Base-by-base conservation (phyloP, 148 eudicot genomes). In the Silene uniflora region DNA sequence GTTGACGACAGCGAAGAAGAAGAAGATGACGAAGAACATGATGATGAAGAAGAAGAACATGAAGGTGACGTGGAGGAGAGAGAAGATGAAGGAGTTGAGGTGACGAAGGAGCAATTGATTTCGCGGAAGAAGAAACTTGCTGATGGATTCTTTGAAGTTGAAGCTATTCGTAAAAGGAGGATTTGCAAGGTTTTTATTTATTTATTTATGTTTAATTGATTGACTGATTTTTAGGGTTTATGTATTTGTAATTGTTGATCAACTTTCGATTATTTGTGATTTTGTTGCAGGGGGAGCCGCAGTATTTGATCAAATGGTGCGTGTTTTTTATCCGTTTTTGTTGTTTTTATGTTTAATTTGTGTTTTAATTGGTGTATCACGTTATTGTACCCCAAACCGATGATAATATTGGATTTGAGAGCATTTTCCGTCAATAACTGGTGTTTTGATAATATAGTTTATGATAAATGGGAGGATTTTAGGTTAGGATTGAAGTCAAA, bases 241-340 rank as follows among this genome's bases (percentile, higher is more conserved):
- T 6, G 16, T 18, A 47, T 46, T 5, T 5, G 16, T n/a, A 16
- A 1, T 29, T 56, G 5, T 5, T 73, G 59, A 32, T 73, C 80
- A 72, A 69, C 17, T 77, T 16, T 62, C 22, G 21, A 80, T 65
- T 82, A 79, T 77, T 82, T 62, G 52, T 72, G 60, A 22, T 44
- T 58, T 72, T 17, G 27, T 42, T 79, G 69, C 76, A 95, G 97
- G 97, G 99, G 6, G 83, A 87, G 85, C 80, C 83, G 62, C 96
- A 89, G 71, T 95, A 90, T 88, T 84, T 92, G 75, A 90, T 95
- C 76, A 95, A 92, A 87, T 95, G 99, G 99, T 95, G 83, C 17
- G 14, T 66, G 25, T 44, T 44, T 56, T 39, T 32, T 74, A 1
- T 54, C 21, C 5, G 3, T 35, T 18, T 14, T 74, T 9, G 24